phyloP scores from a whole-genome alignment of 352 stramenopile species.

The Pythium aquatile region DNA sequence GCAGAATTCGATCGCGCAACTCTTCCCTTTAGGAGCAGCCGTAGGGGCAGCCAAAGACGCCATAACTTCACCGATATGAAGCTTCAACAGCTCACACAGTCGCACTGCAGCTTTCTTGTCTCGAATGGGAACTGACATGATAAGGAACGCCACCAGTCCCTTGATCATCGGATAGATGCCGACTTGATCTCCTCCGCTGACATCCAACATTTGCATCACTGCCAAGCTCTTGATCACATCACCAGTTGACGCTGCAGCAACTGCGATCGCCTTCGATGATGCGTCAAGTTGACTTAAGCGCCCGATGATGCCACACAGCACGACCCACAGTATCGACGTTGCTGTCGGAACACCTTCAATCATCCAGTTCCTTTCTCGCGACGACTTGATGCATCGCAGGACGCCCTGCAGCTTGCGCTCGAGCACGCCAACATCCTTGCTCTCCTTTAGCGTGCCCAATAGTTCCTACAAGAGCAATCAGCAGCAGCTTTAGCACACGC shows the following conservation, averaged over 20 bases:
- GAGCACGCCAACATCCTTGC: not conserved
- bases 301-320: constrained; percentile 6
- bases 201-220: not conserved
- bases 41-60: not conserved
- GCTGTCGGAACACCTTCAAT: not conserved
- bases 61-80: constrained; percentile 18
- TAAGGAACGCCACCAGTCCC: constrained; percentile 7
- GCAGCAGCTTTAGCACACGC: not conserved
- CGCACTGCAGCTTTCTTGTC: not conserved
- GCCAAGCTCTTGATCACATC: constrained; percentile 15
- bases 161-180: constrained; percentile 3
- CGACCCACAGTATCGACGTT: constrained; percentile 14
- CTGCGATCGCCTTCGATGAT: not conserved
- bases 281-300: constrained; percentile 14
- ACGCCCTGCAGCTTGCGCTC: constrained; percentile 8
- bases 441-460: not conserved
- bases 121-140: constrained; percentile 9
- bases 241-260: not conserved
- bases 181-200: not conserved
- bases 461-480: not conserved
- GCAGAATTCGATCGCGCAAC: constrained; percentile 11
- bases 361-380: constrained; percentile 1
- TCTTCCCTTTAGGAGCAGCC: constrained; percentile 1
- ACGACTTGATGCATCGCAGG: not conserved
- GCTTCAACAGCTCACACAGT: not conserved